A percentile compares a stretch with the other conserved stretches of the same genome.
Evolutionary conservation across 345 rosid species (phyloP).

Genomic region (Litchi chinensis): DNA sequence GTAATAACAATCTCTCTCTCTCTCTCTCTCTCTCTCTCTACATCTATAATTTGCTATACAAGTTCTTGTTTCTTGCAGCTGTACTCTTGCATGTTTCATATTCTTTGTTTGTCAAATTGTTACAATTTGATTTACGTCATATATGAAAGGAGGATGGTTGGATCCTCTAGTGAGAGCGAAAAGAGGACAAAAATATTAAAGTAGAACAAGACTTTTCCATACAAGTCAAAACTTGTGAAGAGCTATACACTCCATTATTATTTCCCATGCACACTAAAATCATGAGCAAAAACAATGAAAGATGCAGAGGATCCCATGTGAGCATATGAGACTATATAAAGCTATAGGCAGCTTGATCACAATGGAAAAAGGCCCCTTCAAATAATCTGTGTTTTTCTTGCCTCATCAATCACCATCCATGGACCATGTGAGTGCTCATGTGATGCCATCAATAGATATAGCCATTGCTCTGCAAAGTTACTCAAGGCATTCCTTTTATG

Average conservation of each 20-base stretch:
- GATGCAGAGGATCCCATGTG: background rate
- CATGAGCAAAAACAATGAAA: constrained; percentile 4
- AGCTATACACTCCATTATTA: constrained; percentile 21
- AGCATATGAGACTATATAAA: constrained; percentile 11
- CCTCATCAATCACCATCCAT: constrained; percentile 24
- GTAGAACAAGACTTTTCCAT: constrained; percentile 13
- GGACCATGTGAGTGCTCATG: constrained; percentile 35
- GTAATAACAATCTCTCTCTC: background rate
- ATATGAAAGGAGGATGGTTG: background rate
- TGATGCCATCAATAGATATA: constrained; percentile 17
- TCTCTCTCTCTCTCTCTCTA: background rate
- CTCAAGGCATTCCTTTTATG: constrained; percentile 5
- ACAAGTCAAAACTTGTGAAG: constrained; percentile 21
- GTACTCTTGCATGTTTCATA: background rate
- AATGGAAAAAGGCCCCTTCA: background rate
- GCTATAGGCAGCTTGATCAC: background rate
- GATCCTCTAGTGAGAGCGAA: background rate
- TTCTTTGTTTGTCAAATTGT: background rate
- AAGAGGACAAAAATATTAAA: constrained; percentile 4
- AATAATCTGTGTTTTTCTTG: background rate
- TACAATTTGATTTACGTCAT: background rate
- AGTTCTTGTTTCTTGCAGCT: background rate
- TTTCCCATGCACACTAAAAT: constrained; percentile 13
- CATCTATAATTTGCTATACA: background rate
- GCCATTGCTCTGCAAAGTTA: constrained; percentile 22